These are phyloP conservation scores for Prunus mira DNA, from an alignment of 306 rosid genomes.

Conservation along the genomic window DNA sequence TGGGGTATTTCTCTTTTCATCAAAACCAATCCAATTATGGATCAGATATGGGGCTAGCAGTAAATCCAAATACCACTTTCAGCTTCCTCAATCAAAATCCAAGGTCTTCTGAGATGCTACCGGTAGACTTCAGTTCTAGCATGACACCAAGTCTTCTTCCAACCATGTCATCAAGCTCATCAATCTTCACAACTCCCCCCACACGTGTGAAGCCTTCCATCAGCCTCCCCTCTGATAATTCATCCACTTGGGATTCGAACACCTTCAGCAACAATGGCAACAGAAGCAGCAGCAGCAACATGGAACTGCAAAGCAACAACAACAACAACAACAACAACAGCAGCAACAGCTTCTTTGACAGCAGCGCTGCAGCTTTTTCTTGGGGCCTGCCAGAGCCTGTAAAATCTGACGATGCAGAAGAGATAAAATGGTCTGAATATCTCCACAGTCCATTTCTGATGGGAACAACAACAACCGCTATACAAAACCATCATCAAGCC, in stretches of 20 bases:
- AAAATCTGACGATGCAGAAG: slow-evolving; percentile 47
- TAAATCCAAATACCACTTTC: slow-evolving; percentile 40
- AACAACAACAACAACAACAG: slow-evolving; percentile 18
- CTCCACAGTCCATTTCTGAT: slow-evolving; percentile 48
- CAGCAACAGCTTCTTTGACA: slow-evolving; percentile 28
- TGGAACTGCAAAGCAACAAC: slow-evolving; percentile 30
- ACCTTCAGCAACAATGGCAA: slow-evolving; percentile 41
- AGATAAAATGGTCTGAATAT: slow-evolving; percentile 75
- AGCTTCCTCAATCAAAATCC: slow-evolving; percentile 47
- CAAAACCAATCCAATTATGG: slow-evolving; percentile 37
- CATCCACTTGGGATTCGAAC: slow-evolving; percentile 34
- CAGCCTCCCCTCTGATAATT: slow-evolving; percentile 44
- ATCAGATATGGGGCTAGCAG: slow-evolving; percentile 35
- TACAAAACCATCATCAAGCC: slow-evolving; percentile 33
- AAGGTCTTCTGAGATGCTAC: slow-evolving; percentile 18
- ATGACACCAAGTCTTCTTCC: neutral
- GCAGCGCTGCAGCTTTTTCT: slow-evolving; percentile 16
- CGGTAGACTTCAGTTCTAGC: neutral
- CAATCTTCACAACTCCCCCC: slow-evolving; percentile 28
- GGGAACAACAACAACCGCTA: slow-evolving; percentile 31
- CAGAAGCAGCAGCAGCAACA: slow-evolving; percentile 25
- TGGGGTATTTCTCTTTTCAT: slow-evolving; percentile 55
- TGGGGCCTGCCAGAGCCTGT: slow-evolving; percentile 34
- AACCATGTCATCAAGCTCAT: slow-evolving; percentile 24
- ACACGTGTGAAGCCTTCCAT: slow-evolving; percentile 50